Conservation (phyloP, 768 basidiomycete species). For the Infundibulicybe gibba region DNA sequence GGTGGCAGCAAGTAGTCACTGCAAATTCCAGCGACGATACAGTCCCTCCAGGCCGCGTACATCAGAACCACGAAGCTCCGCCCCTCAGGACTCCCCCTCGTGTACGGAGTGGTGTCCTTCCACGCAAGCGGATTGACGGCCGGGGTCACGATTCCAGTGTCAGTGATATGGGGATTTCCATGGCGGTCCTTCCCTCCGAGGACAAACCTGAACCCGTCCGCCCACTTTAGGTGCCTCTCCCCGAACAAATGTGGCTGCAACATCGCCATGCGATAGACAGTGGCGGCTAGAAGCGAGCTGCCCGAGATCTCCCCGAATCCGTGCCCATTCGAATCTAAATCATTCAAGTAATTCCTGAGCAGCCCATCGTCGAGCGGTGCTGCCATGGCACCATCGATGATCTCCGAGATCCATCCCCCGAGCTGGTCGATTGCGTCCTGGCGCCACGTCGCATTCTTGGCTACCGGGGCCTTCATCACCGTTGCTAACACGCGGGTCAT, state of each 20-base stretch:
- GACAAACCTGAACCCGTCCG: constrained; percentile 24
- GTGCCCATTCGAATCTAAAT: constrained; percentile 17
- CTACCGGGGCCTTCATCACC: constrained; percentile 34
- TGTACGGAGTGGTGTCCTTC: constrained; percentile 28
- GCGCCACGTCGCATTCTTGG: constrained; percentile 15
- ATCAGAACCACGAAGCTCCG: constrained; percentile 36
- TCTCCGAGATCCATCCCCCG: constrained; percentile 38
- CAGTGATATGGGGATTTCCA: constrained; percentile 24
- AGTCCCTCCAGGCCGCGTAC: constrained; percentile 41
- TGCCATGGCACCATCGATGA: constrained; percentile 37
- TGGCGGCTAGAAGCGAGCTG: constrained; percentile 33
- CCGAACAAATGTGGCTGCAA: constrained; percentile 26
- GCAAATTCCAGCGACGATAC: constrained; percentile 22
- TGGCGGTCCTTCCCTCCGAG: constrained; percentile 15
- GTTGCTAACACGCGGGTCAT: constrained; percentile 58
- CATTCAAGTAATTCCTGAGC: constrained; percentile 38
- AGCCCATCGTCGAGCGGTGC: constrained; percentile 28
- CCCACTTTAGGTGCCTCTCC: constrained; percentile 28
- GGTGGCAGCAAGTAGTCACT: too few relatives aligned
- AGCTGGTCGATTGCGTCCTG: constrained; percentile 22
- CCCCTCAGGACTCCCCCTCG: constrained; percentile 36
- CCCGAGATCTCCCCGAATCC: constrained; percentile 45
- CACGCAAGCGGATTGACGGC: constrained; percentile 37
- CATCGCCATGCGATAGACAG: constrained; percentile 37
- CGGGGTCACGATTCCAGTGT: constrained; percentile 26